A percentile compares a stretch with the other conserved stretches of the same genome.
These are phyloP conservation scores for Drosera spatulata DNA, from an alignment of 179 eudicot genomes.

Conservation along the genomic window DNA sequence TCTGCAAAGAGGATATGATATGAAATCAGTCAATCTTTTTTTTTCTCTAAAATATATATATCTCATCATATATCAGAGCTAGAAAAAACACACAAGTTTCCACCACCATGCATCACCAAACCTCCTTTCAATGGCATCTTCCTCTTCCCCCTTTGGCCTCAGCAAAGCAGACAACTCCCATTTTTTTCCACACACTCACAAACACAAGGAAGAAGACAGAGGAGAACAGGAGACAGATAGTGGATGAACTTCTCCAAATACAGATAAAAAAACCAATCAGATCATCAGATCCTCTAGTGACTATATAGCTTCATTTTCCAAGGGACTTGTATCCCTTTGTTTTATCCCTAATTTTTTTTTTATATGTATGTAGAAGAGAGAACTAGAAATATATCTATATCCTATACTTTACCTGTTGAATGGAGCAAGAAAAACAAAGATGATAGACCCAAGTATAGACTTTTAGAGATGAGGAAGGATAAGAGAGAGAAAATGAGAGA, in stretches of 20 bases:
- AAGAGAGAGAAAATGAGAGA: conserved; percentile 5
- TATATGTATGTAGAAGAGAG: background rate
- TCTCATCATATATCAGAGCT: background rate
- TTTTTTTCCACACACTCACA: conserved; percentile 13
- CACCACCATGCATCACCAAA: conserved; percentile 2
- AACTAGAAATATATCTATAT: conserved; percentile 26
- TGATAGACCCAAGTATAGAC: conserved; percentile 5
- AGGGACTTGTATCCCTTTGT: conserved; percentile 13
- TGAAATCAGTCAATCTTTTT: too few relatives aligned
- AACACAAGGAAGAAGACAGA: background rate
- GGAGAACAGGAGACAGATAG: conserved; percentile 14
- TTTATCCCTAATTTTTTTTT: too few relatives aligned
- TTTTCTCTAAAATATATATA: too few relatives aligned
- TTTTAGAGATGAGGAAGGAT: conserved; percentile 7
- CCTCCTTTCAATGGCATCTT: conserved; percentile 15
- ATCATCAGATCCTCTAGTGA: conserved; percentile 18
- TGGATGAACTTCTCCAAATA: conserved; percentile 9
- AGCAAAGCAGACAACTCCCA: conserved; percentile 49
- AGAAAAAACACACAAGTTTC: conserved; percentile 2
- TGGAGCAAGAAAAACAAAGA: conserved; percentile 1
- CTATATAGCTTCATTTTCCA: conserved; percentile 17
- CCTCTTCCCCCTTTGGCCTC: conserved; percentile 45
- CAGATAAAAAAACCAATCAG: conserved; percentile 4
- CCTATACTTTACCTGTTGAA: background rate
- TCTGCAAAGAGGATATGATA: background rate